Evolutionary conservation across 2,329 filamentous ascomycete species (phyloP), one percentile per base, ranked within the genome.

Genomic region (Phoma herbarum): DNA sequence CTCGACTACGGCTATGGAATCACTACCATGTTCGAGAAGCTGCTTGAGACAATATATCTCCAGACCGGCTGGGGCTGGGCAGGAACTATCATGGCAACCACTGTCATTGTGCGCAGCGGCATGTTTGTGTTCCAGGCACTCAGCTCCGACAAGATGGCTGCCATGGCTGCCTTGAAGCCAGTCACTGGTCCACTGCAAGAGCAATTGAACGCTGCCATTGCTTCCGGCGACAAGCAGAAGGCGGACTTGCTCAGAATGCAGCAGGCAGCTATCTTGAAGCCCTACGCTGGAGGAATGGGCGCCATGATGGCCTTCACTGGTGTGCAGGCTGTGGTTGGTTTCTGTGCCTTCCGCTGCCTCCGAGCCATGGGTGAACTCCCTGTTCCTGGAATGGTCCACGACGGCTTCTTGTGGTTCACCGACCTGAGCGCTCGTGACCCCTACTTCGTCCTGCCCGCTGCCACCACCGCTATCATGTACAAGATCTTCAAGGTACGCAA

Each of bases 1-100:
- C 81, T 99, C 22, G 91, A 98, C 69, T 98, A 90, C 71, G 93
- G 94, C 73, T 93, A 82, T 81, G 94, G 94, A 16, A 86, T 91
- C 5, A 91, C 93, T 0, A 80, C 88, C 4, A 65, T 86, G 16
- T 87, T 95, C 76, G 84, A 97, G 79, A 93, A 85, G 83, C 22
- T 86, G 2, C 79, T 98, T 11, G 95, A 99, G 81, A 88, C 94
- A 73, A 74, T 96, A 39, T 92, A 99, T 78, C 82, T 97, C 61
- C 89, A 84, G 67, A 80, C 74, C 7, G 92, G 90, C 33, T 78
- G 92, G 54, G 91, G 92, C 12, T 98, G 95, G 95, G 93, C 91
- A 83, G 88, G 81, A 1, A 86, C 90, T 59, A 90, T 97, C 68
- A 77, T 89, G 43, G 77, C 83, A 4, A 85, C 89, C 0, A 88